These are phyloP conservation scores for Flammula alnicola DNA, from an alignment of 1,284 basidiomycete genomes.

Conservation along the genomic window DNA sequence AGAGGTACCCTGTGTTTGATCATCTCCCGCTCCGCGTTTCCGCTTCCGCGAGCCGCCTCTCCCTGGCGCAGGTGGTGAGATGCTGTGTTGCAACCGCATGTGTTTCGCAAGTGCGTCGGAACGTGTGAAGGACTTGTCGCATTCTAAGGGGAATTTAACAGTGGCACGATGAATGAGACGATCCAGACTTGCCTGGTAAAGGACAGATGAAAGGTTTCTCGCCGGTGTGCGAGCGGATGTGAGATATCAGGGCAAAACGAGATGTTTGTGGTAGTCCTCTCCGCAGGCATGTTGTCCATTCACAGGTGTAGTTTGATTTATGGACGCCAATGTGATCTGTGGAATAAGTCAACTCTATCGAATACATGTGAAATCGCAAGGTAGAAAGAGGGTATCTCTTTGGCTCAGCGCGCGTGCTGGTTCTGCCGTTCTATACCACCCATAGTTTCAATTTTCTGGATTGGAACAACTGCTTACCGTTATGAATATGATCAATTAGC, in stretches of 20 bases:
- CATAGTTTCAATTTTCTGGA: too few relatives aligned
- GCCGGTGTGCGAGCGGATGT: slow-evolving; percentile 89
- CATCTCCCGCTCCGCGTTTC: slow-evolving; percentile 54
- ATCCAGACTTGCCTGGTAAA: slow-evolving; percentile 64
- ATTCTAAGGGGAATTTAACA: slow-evolving; percentile 58
- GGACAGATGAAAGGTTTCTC: slow-evolving; percentile 92
- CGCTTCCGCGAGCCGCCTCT: slow-evolving; percentile 71
- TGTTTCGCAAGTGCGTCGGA: slow-evolving; percentile 92
- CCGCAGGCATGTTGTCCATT: slow-evolving; percentile 84
- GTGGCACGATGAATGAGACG: not conserved
- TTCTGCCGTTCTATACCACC: not conserved
- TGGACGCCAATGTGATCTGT: slow-evolving; percentile 84
- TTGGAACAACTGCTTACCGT: slow-evolving; percentile 50
- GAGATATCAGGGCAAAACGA: slow-evolving; percentile 85
- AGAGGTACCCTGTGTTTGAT: slow-evolving; percentile 28
- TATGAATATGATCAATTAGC: slow-evolving; percentile 80
- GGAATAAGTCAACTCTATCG: not conserved
- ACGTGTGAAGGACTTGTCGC: slow-evolving; percentile 92
- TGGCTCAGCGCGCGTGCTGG: not conserved
- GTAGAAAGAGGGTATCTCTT: not conserved
- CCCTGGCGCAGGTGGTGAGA: slow-evolving; percentile 71
- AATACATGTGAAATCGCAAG: not conserved
- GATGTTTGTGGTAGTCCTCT: slow-evolving; percentile 84
- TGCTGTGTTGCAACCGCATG: slow-evolving; percentile 86
- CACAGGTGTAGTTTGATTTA: slow-evolving; percentile 86